Evolutionary conservation across 306 rosid species (phyloP).

Genomic region (Pyrus pyrifolia): DNA sequence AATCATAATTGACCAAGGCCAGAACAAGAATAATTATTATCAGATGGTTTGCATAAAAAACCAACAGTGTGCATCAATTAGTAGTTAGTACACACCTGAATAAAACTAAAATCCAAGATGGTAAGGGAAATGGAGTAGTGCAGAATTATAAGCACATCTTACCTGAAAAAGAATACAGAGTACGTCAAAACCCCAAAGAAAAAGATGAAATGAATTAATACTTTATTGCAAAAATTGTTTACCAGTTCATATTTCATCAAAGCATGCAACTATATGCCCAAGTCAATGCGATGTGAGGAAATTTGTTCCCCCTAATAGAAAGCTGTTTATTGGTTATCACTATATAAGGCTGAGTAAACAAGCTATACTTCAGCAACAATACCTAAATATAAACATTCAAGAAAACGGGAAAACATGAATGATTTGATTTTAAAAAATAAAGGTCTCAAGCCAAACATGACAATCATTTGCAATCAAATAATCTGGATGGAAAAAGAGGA

Average conservation of each 20-base stretch:
- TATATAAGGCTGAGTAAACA: not conserved
- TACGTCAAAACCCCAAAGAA: not conserved
- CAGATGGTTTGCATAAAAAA: no score
- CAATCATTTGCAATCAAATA: not conserved
- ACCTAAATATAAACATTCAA: not conserved
- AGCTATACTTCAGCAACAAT: not conserved
- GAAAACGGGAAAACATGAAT: not conserved
- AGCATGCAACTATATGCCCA: not conserved
- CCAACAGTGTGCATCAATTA: no score
- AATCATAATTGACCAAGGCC: no score
- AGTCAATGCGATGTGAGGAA: not conserved
- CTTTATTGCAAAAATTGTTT: no score
- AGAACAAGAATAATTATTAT: no score
- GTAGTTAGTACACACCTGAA: no score
- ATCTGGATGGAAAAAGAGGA: not conserved
- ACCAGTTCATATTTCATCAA: not conserved
- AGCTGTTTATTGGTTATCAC: not conserved
- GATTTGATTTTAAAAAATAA: not conserved
- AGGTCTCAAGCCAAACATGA: not conserved
- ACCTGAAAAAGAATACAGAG: no score
- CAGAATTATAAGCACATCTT: no score
- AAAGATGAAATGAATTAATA: no score
- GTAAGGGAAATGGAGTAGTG: no score
- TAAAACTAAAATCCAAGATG: no score
- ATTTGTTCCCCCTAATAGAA: not conserved